Conservation (phyloP, 2,329 filamentous ascomycete species). For the Ceratocystis destructans region DNA sequence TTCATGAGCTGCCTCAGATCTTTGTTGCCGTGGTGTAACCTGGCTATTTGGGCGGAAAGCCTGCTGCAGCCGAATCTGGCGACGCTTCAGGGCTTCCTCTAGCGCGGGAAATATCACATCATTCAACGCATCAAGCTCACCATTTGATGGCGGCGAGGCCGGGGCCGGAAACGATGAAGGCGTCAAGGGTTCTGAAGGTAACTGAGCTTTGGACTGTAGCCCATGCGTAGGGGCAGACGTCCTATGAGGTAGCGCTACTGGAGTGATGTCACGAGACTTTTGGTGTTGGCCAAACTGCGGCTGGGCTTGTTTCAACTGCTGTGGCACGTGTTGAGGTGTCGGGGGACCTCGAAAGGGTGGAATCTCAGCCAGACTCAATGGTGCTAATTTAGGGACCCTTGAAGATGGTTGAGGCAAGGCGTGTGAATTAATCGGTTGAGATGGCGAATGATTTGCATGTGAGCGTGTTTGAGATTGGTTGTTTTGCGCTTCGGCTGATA, state of each 20-base stretch:
- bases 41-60: conserved; percentile 31
- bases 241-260: conserved; percentile 15
- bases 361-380: conserved; percentile 40
- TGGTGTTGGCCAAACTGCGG: conserved; percentile 17
- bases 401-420: not conserved
- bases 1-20: conserved; percentile 62
- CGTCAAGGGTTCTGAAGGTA: conserved; percentile 26
- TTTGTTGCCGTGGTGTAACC: conserved; percentile 50
- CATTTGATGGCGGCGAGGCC: conserved; percentile 43
- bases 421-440: not conserved
- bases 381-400: conserved; percentile 24
- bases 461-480: not conserved
- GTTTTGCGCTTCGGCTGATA: conserved; percentile 8
- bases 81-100: conserved; percentile 75
- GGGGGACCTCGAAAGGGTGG: conserved; percentile 38
- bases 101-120: conserved; percentile 88
- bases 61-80: conserved; percentile 48
- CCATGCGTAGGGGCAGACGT: conserved; percentile 18
- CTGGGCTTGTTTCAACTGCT: conserved; percentile 19
- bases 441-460: not conserved
- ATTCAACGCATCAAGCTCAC: conserved; percentile 71
- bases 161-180: conserved; percentile 43
- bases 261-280: conserved; percentile 21
- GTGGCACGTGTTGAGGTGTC: conserved; percentile 21
- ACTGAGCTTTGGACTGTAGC: conserved; percentile 25